phyloP scores from a whole-genome alignment of 768 basidiomycete genomes.

The Suillus clintonianus region DNA sequence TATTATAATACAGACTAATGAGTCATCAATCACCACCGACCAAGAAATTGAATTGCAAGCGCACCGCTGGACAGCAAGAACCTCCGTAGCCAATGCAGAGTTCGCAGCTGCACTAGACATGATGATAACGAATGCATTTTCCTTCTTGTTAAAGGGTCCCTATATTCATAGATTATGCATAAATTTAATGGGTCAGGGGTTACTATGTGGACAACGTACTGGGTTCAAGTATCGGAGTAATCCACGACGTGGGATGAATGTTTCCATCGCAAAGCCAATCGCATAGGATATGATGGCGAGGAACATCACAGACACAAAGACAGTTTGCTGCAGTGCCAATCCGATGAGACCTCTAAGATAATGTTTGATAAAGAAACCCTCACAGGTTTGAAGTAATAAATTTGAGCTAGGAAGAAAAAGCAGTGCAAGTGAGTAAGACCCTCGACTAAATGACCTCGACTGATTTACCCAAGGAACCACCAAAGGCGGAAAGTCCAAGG shows the following conservation, averaged over 20 bases:
- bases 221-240: constrained; percentile 54
- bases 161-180: no score
- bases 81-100: constrained; percentile 53
- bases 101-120: constrained; percentile 58
- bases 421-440: constrained; percentile 2
- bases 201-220: constrained; percentile 12
- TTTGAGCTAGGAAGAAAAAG: constrained; percentile 42
- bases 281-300: constrained; percentile 51
- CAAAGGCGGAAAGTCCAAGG: constrained; percentile 52
- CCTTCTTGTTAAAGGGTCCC: constrained; percentile 62
- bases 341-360: not conserved
- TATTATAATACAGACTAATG: constrained; percentile 45
- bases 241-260: constrained; percentile 45
- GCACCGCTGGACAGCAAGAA: constrained; percentile 50
- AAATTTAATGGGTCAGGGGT: no score
- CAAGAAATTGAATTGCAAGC: not conserved
- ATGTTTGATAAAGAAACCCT: constrained; percentile 5
- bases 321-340: constrained; percentile 43
- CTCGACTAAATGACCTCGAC: constrained; percentile 6
- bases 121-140: constrained; percentile 58
- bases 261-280: constrained; percentile 49
- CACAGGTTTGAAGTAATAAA: constrained; percentile 64
- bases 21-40: not conserved
- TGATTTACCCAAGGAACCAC: constrained; percentile 46
- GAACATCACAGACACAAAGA: constrained; percentile 55